Evolutionary conservation across 2,329 filamentous ascomycete species (phyloP).

Genomic region (Stemphylium lycopersici): DNA sequence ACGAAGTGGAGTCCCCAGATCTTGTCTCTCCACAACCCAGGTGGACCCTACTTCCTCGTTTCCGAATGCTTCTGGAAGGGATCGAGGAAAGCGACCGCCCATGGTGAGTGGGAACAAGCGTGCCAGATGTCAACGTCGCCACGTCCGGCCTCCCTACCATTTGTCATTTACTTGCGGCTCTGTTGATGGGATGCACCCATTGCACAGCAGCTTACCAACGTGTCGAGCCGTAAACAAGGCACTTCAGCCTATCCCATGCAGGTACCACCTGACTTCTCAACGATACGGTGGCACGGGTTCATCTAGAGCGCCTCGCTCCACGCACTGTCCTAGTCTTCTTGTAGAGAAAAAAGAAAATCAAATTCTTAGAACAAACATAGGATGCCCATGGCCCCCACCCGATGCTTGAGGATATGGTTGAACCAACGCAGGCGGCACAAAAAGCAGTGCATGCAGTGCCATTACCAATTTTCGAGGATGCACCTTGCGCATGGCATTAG

Average conservation of each 20-base stretch:
- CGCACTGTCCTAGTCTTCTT: neutral
- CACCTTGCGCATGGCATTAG: slow-evolving; percentile 2
- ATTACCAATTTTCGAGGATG: neutral
- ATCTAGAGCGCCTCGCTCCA: neutral
- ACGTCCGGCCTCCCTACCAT: neutral
- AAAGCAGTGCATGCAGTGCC: slow-evolving; percentile 3
- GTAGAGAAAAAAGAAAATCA: too few species aligned
- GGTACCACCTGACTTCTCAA: neutral
- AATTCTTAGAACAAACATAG: neutral
- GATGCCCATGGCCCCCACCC: neutral
- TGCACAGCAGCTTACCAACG: neutral
- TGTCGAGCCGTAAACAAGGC: neutral
- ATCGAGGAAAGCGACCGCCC: neutral
- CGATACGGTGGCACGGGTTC: neutral
- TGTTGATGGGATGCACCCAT: neutral
- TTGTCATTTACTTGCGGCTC: neutral
- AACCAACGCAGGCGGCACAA: neutral
- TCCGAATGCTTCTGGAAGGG: neutral
- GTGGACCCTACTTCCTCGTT: slow-evolving; percentile 3
- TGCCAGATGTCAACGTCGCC: neutral
- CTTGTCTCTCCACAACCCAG: slow-evolving; percentile 9
- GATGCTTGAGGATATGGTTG: neutral
- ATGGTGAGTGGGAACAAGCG: neutral
- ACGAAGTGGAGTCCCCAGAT: slow-evolving; percentile 28
- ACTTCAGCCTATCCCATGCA: slow-evolving; percentile 1